Conservation (phyloP, 176 grass and related monocot species). For the Melocanna baccifera region DNA sequence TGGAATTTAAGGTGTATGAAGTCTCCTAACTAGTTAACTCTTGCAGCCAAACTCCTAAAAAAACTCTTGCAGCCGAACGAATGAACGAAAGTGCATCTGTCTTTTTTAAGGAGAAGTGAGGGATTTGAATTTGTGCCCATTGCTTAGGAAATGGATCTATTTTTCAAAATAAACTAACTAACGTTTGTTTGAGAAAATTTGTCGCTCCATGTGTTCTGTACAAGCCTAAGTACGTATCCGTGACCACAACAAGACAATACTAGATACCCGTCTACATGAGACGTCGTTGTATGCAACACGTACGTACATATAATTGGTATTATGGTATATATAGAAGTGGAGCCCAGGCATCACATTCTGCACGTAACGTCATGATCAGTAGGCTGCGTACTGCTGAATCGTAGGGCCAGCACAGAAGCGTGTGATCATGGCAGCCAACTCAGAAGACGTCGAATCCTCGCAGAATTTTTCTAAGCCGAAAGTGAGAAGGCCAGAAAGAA, state of each 20-base stretch:
- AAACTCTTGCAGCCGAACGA: background rate
- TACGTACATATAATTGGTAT: background rate
- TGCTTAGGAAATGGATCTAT: background rate
- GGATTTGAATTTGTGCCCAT: background rate
- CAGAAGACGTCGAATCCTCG: conserved; percentile 32
- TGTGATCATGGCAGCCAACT: conserved; percentile 48
- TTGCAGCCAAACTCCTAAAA: background rate
- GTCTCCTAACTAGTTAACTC: background rate
- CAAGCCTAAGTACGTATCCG: background rate
- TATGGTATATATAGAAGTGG: background rate
- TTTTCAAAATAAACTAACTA: background rate
- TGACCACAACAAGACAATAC: background rate
- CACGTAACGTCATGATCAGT: conserved; percentile 16
- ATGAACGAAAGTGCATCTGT: background rate
- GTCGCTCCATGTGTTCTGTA: background rate
- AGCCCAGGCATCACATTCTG: conserved; percentile 27
- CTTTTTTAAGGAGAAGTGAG: background rate
- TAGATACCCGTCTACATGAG: background rate
- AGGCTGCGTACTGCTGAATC: background rate
- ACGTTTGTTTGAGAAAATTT: background rate
- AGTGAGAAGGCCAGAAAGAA: conserved; percentile 18
- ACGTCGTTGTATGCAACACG: background rate
- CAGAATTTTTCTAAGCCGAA: conserved; percentile 36
- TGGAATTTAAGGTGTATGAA: background rate
- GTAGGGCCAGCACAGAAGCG: conserved; percentile 14